These are phyloP conservation scores for Teunomyces kruisii DNA, from an alignment of 805 yeast genomes.

Conservation along the genomic window DNA sequence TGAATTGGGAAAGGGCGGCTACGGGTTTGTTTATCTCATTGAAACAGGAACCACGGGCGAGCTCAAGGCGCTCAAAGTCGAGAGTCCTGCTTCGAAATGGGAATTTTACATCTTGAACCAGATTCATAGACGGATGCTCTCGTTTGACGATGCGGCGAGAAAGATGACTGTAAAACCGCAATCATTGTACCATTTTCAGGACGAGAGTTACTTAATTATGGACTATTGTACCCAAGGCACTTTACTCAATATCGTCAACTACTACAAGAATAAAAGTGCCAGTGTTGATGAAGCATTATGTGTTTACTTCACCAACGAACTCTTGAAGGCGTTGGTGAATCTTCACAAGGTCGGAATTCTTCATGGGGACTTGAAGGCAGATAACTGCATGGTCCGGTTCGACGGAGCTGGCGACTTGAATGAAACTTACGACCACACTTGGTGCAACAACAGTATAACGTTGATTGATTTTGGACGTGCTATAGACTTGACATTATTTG, in stretches of 20 bases:
- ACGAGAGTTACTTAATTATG: conserved; percentile 67
- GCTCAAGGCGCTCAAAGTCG: conserved; percentile 69
- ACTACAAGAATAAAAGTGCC: conserved; percentile 26
- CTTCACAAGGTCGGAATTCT: conserved; percentile 68
- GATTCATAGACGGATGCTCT: conserved; percentile 42
- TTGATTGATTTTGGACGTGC: conserved; percentile 83
- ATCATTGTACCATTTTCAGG: conserved; percentile 54
- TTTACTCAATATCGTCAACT: conserved; percentile 63
- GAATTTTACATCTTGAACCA: conserved; percentile 73
- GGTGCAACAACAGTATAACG: conserved; percentile 55
- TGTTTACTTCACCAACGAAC: conserved; percentile 62
- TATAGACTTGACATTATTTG: conserved; percentile 63
- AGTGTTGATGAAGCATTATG: conserved; percentile 60
- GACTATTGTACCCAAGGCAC: conserved; percentile 74
- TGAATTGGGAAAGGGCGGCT: conserved; percentile 79
- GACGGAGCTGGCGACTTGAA: conserved; percentile 10
- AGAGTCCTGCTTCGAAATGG: conserved; percentile 71
- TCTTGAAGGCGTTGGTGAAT: conserved; percentile 56
- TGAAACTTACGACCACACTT: conserved; percentile 37
- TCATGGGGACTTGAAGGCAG: conserved; percentile 86
- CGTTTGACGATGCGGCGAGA: conserved; percentile 20
- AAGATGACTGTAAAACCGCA: conserved; percentile 45
- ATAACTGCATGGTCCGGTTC: conserved; percentile 76
- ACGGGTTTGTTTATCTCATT: conserved; percentile 71
- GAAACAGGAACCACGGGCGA: conserved; percentile 53